These are phyloP conservation scores for Talaromyces sp. DNA, from an alignment of 2,329 filamentous ascomycete species.

Conservation along the genomic window DNA sequence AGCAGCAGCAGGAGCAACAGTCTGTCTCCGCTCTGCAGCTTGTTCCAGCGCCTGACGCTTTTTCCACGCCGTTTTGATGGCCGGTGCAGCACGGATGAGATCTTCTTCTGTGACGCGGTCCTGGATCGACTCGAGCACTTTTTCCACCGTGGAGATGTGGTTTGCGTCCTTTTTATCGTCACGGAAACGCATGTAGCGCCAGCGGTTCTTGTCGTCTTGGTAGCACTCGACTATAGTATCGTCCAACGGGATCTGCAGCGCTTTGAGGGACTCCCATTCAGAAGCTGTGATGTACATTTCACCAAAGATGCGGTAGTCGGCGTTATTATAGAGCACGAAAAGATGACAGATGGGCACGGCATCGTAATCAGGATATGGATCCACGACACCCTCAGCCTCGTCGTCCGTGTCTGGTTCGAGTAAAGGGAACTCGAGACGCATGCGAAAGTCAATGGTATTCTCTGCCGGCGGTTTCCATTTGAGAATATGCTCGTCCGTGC, in stretches of 20 bases:
- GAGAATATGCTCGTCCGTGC: constrained; percentile 87
- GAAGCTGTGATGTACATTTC: constrained; percentile 62
- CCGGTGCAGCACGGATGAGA: constrained; percentile 60
- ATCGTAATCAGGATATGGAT: constrained; percentile 71
- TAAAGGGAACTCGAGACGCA: constrained; percentile 68
- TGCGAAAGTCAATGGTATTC: constrained; percentile 88
- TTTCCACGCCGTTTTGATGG: constrained; percentile 80
- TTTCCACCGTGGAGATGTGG: constrained; percentile 75
- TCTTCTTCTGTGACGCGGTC: constrained; percentile 81
- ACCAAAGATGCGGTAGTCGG: constrained; percentile 60
- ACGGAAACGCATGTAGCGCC: constrained; percentile 83
- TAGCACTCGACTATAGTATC: constrained; percentile 87
- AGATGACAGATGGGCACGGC: constrained; percentile 68
- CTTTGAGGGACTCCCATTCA: constrained; percentile 82
- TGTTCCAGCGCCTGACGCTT: constrained; percentile 41
- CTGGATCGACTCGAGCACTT: constrained; percentile 82
- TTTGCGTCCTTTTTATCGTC: constrained; percentile 93
- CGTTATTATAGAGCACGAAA: constrained; percentile 60
- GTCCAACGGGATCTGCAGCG: constrained; percentile 67
- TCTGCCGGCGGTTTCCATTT: constrained; percentile 97
- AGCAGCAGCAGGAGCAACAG: constrained; percentile 20
- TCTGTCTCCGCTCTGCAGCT: neutral
- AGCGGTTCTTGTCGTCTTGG: constrained; percentile 66
- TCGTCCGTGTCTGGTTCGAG: constrained; percentile 65
- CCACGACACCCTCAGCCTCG: constrained; percentile 57